These are phyloP conservation scores for Colletotrichum sp. DNA, from an alignment of 2,329 filamentous ascomycete genomes.

Conservation along the genomic window DNA sequence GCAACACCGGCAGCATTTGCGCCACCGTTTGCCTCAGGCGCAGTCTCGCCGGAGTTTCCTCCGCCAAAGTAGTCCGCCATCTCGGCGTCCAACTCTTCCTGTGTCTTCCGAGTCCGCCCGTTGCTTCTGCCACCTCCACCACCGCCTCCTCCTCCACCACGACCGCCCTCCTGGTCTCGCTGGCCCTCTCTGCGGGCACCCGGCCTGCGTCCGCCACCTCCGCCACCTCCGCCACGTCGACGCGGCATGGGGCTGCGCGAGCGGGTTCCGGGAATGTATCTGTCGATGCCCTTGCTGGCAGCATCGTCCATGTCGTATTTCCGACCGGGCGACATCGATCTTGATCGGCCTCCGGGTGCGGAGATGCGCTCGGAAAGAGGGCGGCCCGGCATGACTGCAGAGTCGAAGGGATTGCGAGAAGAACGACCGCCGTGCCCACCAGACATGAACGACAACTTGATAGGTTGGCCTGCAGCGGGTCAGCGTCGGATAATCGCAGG, in stretches of 20 bases:
- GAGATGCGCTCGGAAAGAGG: slow-evolving; percentile 68
- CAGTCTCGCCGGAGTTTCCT: slow-evolving; percentile 34
- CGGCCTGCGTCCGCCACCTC: slow-evolving; percentile 52
- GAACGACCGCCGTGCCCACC: slow-evolving; percentile 41
- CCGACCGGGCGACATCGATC: slow-evolving; percentile 63
- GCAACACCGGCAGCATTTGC: slow-evolving; percentile 37
- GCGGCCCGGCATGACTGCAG: slow-evolving; percentile 58
- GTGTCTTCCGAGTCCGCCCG: slow-evolving; percentile 79
- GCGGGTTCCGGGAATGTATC: slow-evolving; percentile 72
- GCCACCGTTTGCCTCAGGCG: slow-evolving; percentile 38
- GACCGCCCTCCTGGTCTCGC: slow-evolving; percentile 37
- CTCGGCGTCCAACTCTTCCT: slow-evolving; percentile 92
- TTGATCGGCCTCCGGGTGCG: slow-evolving; percentile 58
- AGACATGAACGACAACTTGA: slow-evolving; percentile 72
- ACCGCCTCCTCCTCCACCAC: slow-evolving; percentile 37
- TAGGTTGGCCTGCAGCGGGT: slow-evolving; percentile 70
- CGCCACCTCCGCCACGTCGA: slow-evolving; percentile 47
- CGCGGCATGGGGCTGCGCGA: slow-evolving; percentile 66
- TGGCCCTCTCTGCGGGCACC: slow-evolving; percentile 52
- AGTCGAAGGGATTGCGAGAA: slow-evolving; percentile 61
- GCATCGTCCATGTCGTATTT: slow-evolving; percentile 60
- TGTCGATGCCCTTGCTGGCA: slow-evolving; percentile 73
- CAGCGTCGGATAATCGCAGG: not conserved
- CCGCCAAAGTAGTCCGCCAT: slow-evolving; percentile 91
- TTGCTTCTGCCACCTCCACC: slow-evolving; percentile 30